phyloP scores from a whole-genome alignment of 2,329 filamentous ascomycete species.

The Ascochyta viciae-villosae region DNA sequence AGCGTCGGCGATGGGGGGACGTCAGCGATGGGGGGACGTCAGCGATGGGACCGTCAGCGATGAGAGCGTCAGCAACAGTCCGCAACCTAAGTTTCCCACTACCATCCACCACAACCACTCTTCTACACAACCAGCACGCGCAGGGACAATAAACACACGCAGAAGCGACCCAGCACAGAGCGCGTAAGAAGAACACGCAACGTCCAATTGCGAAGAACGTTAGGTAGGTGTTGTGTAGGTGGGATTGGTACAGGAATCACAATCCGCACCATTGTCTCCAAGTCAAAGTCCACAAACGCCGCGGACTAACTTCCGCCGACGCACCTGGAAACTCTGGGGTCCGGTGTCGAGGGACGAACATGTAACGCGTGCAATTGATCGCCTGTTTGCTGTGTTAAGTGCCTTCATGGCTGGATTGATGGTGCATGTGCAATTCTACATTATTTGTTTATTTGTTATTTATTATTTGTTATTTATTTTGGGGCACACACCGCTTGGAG shows the following conservation, averaged over 20 bases:
- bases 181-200: constrained; percentile 7
- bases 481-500: no score
- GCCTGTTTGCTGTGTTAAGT: no score
- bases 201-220: not conserved
- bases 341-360: constrained; percentile 15
- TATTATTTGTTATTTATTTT: no score
- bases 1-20: not conserved
- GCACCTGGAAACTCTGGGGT: constrained; percentile 9
- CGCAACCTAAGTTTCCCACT: no score
- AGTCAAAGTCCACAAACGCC: not conserved
- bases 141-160: not conserved
- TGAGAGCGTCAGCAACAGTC: no score
- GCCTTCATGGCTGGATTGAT: no score
- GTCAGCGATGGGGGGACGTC: not conserved
- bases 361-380: not conserved
- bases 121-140: not conserved
- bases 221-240: not conserved
- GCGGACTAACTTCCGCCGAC: not conserved
- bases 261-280: no score
- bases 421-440: no score
- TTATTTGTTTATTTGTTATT: no score
- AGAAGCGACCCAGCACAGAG: not conserved
- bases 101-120: no score
- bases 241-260: not conserved
- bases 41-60: no score